A percentile compares a stretch with the other conserved stretches of the same genome.
Evolutionary conservation across 768 basidiomycete genomes (phyloP).

Genomic region (Podaxis pistillaris): DNA sequence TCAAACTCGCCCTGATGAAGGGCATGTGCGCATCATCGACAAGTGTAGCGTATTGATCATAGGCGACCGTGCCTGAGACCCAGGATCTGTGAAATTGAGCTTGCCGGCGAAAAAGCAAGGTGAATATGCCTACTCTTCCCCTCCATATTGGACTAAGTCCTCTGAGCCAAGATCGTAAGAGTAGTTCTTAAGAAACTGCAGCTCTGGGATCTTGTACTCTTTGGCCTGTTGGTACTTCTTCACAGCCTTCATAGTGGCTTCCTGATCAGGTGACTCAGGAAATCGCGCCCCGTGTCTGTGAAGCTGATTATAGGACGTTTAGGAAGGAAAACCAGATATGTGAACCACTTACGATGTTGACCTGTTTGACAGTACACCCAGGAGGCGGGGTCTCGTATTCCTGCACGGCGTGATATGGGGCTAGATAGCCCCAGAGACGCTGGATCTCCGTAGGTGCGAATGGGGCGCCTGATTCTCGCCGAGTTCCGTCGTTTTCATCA

Average conservation of each 20-base stretch:
- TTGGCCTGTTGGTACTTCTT: slow-evolving; percentile 50
- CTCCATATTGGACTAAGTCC: slow-evolving; percentile 66
- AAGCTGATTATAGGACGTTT: slow-evolving; percentile 39
- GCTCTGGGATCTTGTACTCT: slow-evolving; percentile 39
- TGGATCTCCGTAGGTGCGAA: background rate
- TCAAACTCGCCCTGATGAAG: slow-evolving; percentile 45
- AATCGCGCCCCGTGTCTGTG: slow-evolving; percentile 81
- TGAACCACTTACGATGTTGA: slow-evolving; percentile 20
- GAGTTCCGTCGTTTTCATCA: background rate
- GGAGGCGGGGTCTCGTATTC: slow-evolving; percentile 45
- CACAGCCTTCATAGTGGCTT: slow-evolving; percentile 46
- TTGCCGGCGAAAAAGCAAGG: background rate
- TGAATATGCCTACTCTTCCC: slow-evolving; percentile 46
- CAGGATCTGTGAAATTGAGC: slow-evolving; percentile 25
- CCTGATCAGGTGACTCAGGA: slow-evolving; percentile 53
- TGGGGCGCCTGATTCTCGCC: background rate
- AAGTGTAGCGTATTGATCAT: slow-evolving; percentile 51
- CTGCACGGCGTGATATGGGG: slow-evolving; percentile 53
- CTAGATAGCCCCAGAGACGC: slow-evolving; percentile 56
- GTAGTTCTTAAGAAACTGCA: slow-evolving; percentile 60
- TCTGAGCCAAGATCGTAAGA: slow-evolving; percentile 55
- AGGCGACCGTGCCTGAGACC: slow-evolving; percentile 50
- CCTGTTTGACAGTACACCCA: slow-evolving; percentile 56
- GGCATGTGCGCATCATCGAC: slow-evolving; percentile 44
- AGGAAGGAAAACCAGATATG: background rate